A percentile compares a stretch with the other conserved stretches of the same genome.
Conservation (phyloP, 495 filamentous ascomycete genomes). For the Wilcoxina mikolae region DNA sequence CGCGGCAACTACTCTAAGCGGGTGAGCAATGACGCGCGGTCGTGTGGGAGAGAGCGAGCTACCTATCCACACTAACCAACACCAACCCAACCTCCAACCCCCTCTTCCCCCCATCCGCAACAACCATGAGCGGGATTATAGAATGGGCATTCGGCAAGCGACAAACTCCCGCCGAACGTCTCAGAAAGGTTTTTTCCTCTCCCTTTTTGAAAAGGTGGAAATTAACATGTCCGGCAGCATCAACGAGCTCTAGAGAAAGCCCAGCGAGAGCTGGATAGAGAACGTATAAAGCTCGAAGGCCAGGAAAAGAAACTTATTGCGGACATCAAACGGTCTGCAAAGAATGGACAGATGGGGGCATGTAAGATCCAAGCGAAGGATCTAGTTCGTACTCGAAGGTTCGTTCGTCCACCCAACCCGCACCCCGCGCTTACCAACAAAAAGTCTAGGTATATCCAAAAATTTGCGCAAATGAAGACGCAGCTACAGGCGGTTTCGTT, state of each 20-base stretch:
- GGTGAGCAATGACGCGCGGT: too few species aligned
- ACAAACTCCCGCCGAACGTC: conserved; percentile 89
- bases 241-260: conserved; percentile 93
- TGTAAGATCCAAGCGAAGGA: conserved; percentile 97
- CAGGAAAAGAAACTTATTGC: conserved; percentile 93
- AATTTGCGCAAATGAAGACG: conserved; percentile 95
- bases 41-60: too few species aligned
- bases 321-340: conserved; percentile 94
- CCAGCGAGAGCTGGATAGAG: conserved; percentile 85
- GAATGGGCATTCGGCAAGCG: conserved; percentile 99
- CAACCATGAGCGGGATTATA: conserved; percentile 39
- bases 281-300: conserved; percentile 86
- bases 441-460: conserved; percentile 58
- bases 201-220: background rate
- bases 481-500: conserved; percentile 91
- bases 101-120: background rate
- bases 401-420: conserved; percentile 13
- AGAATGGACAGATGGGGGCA: conserved; percentile 91
- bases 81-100: too few species aligned
- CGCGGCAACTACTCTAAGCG: too few species aligned
- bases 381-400: conserved; percentile 79
- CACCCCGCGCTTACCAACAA: background rate
- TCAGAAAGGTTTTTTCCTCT: conserved; percentile 47
- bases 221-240: conserved; percentile 35
- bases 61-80: too few species aligned